A percentile compares a stretch with the other conserved stretches of the same genome.
Evolutionary conservation across 352 stramenopile species (phyloP).

Genomic region (Paralagenidium karlingii): DNA sequence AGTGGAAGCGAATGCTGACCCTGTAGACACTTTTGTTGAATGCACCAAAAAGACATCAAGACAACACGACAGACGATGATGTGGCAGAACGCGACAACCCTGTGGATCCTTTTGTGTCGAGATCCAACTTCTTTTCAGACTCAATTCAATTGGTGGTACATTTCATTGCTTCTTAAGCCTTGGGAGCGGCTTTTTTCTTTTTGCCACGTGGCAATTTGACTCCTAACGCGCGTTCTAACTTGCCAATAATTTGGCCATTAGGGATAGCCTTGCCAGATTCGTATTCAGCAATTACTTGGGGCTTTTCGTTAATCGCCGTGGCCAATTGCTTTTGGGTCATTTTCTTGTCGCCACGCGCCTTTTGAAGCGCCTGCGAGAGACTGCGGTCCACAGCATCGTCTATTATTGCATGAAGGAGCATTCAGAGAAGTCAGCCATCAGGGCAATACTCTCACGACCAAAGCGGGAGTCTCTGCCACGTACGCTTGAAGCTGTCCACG

Average conservation of each 20-base stretch:
- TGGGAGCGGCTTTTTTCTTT: conserved; percentile 33
- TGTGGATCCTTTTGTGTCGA: too few species aligned
- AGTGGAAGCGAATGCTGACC: too few species aligned
- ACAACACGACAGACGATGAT: too few species aligned
- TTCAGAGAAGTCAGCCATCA: neutral
- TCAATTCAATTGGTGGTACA: neutral
- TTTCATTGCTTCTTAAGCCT: too few species aligned
- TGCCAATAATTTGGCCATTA: conserved; percentile 95
- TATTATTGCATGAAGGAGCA: conserved; percentile 2
- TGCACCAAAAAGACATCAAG: too few species aligned
- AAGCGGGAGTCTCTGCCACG: conserved; percentile 8
- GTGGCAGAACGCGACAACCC: too few species aligned
- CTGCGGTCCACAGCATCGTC: conserved; percentile 72
- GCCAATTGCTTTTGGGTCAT: conserved; percentile 98
- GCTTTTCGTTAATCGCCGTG: conserved; percentile 92
- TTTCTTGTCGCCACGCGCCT: conserved; percentile 95
- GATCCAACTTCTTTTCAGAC: too few species aligned
- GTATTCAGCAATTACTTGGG: conserved; percentile 95
- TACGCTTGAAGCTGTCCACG: conserved; percentile 83
- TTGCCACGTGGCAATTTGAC: conserved; percentile 65
- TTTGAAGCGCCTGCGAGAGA: conserved; percentile 88
- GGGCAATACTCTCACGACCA: neutral
- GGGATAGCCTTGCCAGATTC: conserved; percentile 96
- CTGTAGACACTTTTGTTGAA: too few species aligned
- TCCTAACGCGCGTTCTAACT: conserved; percentile 92